phyloP scores from a whole-genome alignment of 1,284 basidiomycete species.

The Rhizoctonia solani region DNA sequence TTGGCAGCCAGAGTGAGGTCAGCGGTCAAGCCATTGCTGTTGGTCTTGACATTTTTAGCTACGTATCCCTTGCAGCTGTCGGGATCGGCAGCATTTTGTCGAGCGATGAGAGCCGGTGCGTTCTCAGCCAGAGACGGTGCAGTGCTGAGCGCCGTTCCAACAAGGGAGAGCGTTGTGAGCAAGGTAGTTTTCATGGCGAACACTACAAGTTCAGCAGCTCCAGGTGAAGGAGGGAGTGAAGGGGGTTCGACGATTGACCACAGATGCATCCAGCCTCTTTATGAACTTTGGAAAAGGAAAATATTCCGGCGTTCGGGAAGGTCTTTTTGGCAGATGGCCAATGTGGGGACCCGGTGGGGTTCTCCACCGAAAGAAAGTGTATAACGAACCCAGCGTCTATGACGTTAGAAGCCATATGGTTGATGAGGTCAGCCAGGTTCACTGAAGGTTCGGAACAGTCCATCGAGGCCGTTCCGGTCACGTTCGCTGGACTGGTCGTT shows the following conservation, averaged over 20 bases:
- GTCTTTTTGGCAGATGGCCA: not conserved
- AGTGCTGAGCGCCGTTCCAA: slow-evolving; percentile 24
- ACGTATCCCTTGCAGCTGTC: slow-evolving; percentile 54
- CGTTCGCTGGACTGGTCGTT: not conserved
- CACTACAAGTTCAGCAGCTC: not conserved
- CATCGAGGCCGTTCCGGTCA: not conserved
- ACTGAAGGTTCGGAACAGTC: not conserved
- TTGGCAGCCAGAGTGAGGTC: slow-evolving; percentile 56
- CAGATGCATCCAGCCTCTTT: not conserved
- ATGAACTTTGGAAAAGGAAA: not conserved
- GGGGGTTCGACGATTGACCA: not conserved
- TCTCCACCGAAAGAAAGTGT: slow-evolving; percentile 2
- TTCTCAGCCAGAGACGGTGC: not conserved
- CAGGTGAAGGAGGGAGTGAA: slow-evolving; percentile 36
- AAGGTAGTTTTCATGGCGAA: slow-evolving; percentile 19
- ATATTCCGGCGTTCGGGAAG: not conserved
- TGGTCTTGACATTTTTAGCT: slow-evolving; percentile 53
- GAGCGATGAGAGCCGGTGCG: slow-evolving; percentile 5
- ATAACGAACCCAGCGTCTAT: not conserved
- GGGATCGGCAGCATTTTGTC: slow-evolving; percentile 26
- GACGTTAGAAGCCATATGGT: not conserved
- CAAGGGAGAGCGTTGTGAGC: slow-evolving; percentile 12
- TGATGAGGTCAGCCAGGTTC: not conserved
- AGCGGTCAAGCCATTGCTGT: slow-evolving; percentile 39
- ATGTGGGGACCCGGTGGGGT: not conserved